phyloP scores from a whole-genome alignment of 768 basidiomycete genomes.

The Tulasnella calospora region DNA sequence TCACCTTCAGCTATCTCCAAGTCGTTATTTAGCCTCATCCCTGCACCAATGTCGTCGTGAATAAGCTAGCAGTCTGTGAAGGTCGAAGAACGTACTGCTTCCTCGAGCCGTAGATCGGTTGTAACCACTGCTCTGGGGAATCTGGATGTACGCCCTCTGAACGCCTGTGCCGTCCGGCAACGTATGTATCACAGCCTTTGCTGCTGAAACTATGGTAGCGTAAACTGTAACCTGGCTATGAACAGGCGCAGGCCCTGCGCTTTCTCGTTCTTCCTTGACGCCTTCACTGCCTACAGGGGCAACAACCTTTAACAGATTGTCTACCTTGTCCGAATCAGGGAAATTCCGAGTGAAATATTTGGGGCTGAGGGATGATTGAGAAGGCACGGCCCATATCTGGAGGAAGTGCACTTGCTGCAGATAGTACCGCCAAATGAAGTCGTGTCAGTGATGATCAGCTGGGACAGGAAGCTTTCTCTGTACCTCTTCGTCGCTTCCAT shows the following conservation, averaged over 20 bases:
- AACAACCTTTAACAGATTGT: conserved; percentile 68
- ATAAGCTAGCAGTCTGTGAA: background rate
- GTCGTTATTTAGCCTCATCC: conserved; percentile 12
- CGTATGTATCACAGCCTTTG: conserved; percentile 49
- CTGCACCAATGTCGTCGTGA: background rate
- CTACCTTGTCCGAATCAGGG: conserved; percentile 71
- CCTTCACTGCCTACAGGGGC: conserved; percentile 58
- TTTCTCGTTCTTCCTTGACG: conserved; percentile 60
- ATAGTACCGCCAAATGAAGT: background rate
- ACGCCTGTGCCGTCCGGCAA: conserved; percentile 37
- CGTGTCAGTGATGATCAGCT: background rate
- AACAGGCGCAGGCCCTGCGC: conserved; percentile 73
- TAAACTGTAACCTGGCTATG: conserved; percentile 64
- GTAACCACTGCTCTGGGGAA: conserved; percentile 81
- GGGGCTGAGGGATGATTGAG: conserved; percentile 50
- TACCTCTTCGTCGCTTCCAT: conserved; percentile 40
- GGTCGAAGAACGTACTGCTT: conserved; percentile 38
- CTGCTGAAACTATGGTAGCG: conserved; percentile 65
- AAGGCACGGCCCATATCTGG: conserved; percentile 38
- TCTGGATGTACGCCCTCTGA: conserved; percentile 58
- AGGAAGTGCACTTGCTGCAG: conserved; percentile 17
- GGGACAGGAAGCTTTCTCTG: background rate
- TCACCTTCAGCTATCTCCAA: conserved; percentile 25
- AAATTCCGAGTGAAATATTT: conserved; percentile 87
- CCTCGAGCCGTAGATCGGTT: conserved; percentile 39